These are phyloP conservation scores for Thelonectria olida DNA, from an alignment of 2,329 filamentous ascomycete species.

Conservation along the genomic window DNA sequence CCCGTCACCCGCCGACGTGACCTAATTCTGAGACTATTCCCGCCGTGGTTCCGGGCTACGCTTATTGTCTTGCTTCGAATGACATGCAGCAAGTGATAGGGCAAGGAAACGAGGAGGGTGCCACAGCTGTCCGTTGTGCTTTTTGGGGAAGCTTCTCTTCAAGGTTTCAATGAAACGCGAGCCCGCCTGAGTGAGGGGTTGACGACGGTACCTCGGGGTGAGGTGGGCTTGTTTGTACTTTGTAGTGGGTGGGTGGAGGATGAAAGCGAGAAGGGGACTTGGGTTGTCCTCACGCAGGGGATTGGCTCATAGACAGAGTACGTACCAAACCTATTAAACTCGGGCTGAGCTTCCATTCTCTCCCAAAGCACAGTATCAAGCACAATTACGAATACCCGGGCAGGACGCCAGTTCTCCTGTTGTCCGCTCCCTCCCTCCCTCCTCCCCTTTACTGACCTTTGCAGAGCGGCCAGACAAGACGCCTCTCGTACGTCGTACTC, in stretches of 20 bases:
- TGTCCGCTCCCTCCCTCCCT: too few species aligned
- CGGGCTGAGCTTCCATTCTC: not conserved
- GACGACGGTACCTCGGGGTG: constrained; percentile 2
- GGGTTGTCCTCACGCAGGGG: not conserved
- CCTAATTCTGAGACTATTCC: constrained; percentile 12
- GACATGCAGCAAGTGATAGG: constrained; percentile 15
- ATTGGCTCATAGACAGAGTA: not conserved
- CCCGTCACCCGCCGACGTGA: constrained; percentile 16
- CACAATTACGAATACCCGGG: too few species aligned
- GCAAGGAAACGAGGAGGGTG: not conserved
- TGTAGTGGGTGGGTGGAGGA: constrained; percentile 16
- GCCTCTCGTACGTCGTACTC: too few species aligned
- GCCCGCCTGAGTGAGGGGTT: constrained; percentile 14
- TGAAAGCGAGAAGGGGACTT: not conserved
- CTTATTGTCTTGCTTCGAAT: constrained; percentile 13
- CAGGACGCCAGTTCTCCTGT: too few species aligned
- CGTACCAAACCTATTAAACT: not conserved
- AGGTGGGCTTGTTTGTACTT: constrained; percentile 2
- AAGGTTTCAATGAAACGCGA: constrained; percentile 13
- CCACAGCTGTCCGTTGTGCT: not conserved
- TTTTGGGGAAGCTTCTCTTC: constrained; percentile 2
- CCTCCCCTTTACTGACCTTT: too few species aligned
- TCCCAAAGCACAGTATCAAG: too few species aligned
- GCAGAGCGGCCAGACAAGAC: too few species aligned
- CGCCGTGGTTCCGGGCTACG: constrained; percentile 10